A percentile compares a stretch with the other conserved stretches of the same genome.
These are phyloP conservation scores for Clarireedia sp. DNA, from an alignment of 2,329 filamentous ascomycete genomes.

Conservation along the genomic window DNA sequence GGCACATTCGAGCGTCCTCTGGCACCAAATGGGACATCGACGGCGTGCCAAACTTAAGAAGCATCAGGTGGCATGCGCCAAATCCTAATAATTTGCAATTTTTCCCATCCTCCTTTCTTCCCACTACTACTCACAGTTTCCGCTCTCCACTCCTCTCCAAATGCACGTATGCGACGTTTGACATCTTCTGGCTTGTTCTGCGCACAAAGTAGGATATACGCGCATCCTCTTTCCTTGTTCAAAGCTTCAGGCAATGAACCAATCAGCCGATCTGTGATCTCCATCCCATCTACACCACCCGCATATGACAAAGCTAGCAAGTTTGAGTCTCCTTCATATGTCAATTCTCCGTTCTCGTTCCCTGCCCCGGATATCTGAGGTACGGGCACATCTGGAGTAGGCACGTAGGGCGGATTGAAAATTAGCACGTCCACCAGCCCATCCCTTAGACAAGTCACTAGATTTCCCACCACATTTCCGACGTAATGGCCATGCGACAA, in stretches of 20 bases:
- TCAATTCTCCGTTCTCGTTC: conserved; percentile 22
- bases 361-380: conserved; percentile 43
- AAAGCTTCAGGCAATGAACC: conserved; percentile 59
- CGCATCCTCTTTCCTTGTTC: conserved; percentile 58
- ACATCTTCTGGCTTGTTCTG: conserved; percentile 80
- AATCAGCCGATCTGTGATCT: conserved; percentile 76
- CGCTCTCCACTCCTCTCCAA: conserved; percentile 60
- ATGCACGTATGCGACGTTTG: conserved; percentile 49
- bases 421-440: conserved; percentile 71
- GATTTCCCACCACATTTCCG: conserved; percentile 61
- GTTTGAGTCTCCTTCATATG: conserved; percentile 74
- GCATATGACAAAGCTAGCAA: conserved; percentile 82
- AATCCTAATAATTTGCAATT: conserved; percentile 78
- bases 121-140: conserved; percentile 77
- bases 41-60: background rate
- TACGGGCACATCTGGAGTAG: conserved; percentile 56
- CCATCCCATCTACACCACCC: conserved; percentile 86
- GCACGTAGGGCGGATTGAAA: conserved; percentile 97
- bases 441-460: conserved; percentile 52
- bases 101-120: conserved; percentile 89
- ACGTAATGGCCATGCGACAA: conserved; percentile 45
- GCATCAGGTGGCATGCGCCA: conserved; percentile 44
- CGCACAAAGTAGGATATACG: conserved; percentile 82
- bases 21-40: background rate
- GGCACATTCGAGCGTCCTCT: background rate